Conservation (phyloP, 2,329 filamentous ascomycete species). For the Claviceps pusilla region DNA sequence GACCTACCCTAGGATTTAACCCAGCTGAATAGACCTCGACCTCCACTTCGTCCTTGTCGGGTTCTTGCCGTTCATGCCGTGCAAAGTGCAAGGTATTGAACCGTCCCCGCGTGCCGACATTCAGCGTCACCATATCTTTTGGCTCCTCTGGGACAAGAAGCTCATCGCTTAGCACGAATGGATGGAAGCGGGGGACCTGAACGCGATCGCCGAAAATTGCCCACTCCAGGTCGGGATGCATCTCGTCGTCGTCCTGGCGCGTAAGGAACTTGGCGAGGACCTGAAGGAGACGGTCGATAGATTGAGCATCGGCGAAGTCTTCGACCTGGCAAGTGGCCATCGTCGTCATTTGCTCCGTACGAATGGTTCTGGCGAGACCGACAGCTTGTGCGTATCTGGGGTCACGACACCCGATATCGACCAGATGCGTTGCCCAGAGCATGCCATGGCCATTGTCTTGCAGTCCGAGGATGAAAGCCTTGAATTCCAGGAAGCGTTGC, state of each 20-base stretch:
- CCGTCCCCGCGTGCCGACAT: background rate
- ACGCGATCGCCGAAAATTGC: background rate
- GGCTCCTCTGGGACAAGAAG: background rate
- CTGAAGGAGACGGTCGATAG: background rate
- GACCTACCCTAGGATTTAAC: conserved; percentile 1
- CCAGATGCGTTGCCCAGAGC: conserved; percentile 17
- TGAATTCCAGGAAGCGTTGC: conserved; percentile 1
- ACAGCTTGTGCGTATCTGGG: conserved; percentile 14
- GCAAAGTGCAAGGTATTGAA: background rate
- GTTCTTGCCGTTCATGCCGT: no score
- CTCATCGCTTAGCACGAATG: background rate
- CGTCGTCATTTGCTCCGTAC: conserved; percentile 12
- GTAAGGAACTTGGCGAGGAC: background rate
- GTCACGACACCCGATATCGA: conserved; percentile 13
- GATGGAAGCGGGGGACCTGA: background rate
- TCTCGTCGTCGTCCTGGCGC: background rate
- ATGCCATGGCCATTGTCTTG: conserved; percentile 3
- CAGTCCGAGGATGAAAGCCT: conserved; percentile 2
- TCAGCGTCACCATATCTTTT: background rate
- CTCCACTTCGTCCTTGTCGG: background rate
- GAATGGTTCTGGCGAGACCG: conserved; percentile 14
- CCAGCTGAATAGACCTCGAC: conserved; percentile 1
- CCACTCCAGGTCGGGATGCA: conserved; percentile 1
- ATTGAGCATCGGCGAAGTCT: background rate
- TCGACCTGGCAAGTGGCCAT: conserved; percentile 16